phyloP scores from a whole-genome alignment of 2,329 filamentous ascomycete genomes.

The Aspergillus sergii region DNA sequence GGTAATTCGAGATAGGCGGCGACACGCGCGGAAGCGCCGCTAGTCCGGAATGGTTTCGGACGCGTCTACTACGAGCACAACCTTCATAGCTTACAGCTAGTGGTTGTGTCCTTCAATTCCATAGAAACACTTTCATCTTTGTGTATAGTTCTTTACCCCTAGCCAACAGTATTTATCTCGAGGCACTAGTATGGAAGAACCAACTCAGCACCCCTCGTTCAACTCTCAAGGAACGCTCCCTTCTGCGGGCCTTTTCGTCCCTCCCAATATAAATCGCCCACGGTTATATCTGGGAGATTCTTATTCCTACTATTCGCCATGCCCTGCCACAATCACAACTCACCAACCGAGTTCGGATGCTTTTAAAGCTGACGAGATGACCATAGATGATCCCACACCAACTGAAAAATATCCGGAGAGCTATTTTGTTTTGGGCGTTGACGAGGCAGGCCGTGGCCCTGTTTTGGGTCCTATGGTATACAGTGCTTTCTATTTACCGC shows the following conservation, averaged over 20 bases:
- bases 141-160: not conserved
- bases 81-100: not conserved
- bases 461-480: conserved; percentile 80
- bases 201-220: conserved; percentile 24
- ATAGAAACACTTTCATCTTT: not conserved
- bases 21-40: conserved; percentile 29
- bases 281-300: conserved; percentile 66
- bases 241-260: conserved; percentile 56
- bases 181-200: conserved; percentile 36
- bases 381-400: not conserved
- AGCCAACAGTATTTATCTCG: not conserved
- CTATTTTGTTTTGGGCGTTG: conserved; percentile 71
- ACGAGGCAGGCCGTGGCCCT: conserved; percentile 90
- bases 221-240: conserved; percentile 37
- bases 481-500: conserved; percentile 69
- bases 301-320: conserved; percentile 71
- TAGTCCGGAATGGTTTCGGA: conserved; percentile 39
- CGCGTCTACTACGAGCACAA: conserved; percentile 27
- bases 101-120: not conserved
- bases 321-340: conserved; percentile 62
- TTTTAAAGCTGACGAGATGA: not conserved
- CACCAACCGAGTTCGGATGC: not conserved
- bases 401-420: not conserved
- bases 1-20: conserved; percentile 24
- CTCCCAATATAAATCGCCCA: conserved; percentile 66